Base-by-base conservation (phyloP, 768 basidiomycete genomes). In the Tricholoma terreum region DNA sequence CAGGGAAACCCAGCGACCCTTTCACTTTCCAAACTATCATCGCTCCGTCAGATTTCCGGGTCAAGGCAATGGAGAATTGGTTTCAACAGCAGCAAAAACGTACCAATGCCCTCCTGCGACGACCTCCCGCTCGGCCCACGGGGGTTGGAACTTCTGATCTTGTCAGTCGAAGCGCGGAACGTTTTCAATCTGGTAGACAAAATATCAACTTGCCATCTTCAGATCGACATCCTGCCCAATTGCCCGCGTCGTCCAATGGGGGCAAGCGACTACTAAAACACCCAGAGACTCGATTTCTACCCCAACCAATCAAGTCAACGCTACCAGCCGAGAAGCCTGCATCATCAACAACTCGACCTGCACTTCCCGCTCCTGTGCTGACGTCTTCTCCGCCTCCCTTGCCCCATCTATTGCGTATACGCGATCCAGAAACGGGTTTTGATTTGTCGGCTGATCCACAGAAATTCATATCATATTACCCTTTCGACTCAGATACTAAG, bases 11-110 rank as follows among this genome's bases (percentile, higher is more conserved):
- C n/a, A 67, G 75, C 50, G 69, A 76, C 33, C 68, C 70, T 15
- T 71, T 76, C 53, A 74, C 80, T 31, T 89, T 89, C 70, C 83
- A 84, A 59, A 85, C 86, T 10, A 72, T 88, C 36, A 77, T 87
- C 50, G 86, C 89, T 1, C 87, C 88, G 3, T 66, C 80, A 33
- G 88, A 90, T 67, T 90, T 90, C 65, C 79, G 87, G 17, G 71
- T 89, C 35, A 87, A 87, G 70, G 87, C 88, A 69, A 87, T 90
- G 83, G 88, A 90, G 64, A 84, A 82, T 57, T 90, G 89, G 89
- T 82, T 87, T 63, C 76, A 81, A 56, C 75, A 80, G 30, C 82
- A 86, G 54, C 78, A 81, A 50, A 76, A 75, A 60, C 75, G 76
- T 33, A 69, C 70, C 15, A 70, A 70, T 8, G 63, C 68, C 14